Base-by-base conservation (phyloP, 176 grass and related monocot genomes). In the Triticum dicoccoides region DNA sequence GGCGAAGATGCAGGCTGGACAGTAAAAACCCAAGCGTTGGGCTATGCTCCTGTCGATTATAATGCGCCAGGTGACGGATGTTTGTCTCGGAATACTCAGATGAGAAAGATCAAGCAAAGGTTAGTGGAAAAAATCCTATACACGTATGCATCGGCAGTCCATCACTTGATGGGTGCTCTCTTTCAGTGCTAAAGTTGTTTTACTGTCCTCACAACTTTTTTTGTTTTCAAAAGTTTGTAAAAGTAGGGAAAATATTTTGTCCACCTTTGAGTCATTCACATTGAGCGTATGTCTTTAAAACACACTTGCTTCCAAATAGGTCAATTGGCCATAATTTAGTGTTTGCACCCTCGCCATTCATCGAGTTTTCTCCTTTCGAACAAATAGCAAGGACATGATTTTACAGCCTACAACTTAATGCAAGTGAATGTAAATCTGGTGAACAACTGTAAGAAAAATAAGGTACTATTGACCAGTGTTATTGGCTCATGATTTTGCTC, bases 291-390 rank as follows among this genome's bases (percentile, higher is more conserved):
- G 34, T 5, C 4, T 30, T 98, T 67, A 89, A 69, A 14, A 98
- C 83, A 76, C 96, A 79, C 84, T 98, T 93, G 83, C 96, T 98
- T 37, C 93, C 96, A 8, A 93, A 93, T 33, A 96, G 83, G 73
- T 98, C 96, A 68, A 98, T 98, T 17, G 94, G 54, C 96, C 96
- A 98, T 61, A 96, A 45, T 73, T 98, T 98, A 64, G 93, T 96
- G 33, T 82, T 92, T 76, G 92, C 94, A 61, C 82, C 65, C 70
- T 98, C 70, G 96, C 93, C 92, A 88, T 86, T 95, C 44, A 96
- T 66, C 77, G 92, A 73, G 80, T 98, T 98, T 89, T 96, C 34
- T 34, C 3, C 34, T 34, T 34, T 34, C 5, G 34, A 34, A 75
- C 65, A 86, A 30, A 9, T 18, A 76, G 62, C 21, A 52, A 76